Percentiles rank a stretch among this genome's conserved stretches.
Evolutionary conservation across 352 stramenopile genomes (phyloP).

Genomic region (Hyaloperonospora arabidopsidis): DNA sequence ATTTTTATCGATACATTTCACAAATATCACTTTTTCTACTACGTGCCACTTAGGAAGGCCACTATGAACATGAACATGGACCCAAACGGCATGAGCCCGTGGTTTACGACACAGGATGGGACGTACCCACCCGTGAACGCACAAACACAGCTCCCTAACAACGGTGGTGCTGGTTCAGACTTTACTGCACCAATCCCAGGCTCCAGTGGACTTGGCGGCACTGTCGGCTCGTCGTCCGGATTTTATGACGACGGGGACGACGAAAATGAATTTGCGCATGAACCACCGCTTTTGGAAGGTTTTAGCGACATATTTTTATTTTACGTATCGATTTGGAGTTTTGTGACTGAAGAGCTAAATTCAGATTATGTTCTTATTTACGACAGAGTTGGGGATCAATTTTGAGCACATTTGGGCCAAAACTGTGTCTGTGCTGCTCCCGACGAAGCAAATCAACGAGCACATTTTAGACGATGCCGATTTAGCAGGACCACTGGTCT

Average conservation of each 20-base stretch:
- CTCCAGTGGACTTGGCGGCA: constrained; percentile 20
- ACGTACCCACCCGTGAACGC: constrained; percentile 35
- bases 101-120: constrained; percentile 51
- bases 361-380: constrained; percentile 3
- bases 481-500: constrained; percentile 91
- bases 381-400: constrained; percentile 93
- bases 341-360: not conserved
- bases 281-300: constrained; percentile 94
- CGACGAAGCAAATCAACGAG: constrained; percentile 85
- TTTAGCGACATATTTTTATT: constrained; percentile 5
- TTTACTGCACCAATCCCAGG: constrained; percentile 22
- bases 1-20: too few species aligned
- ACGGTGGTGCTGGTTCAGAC: constrained; percentile 11
- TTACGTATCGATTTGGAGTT: constrained; percentile 3
- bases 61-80: constrained; percentile 80
- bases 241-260: constrained; percentile 31
- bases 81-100: constrained; percentile 53
- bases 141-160: constrained; percentile 17
- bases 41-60: too few species aligned
- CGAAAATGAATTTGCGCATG: constrained; percentile 91
- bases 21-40: too few species aligned
- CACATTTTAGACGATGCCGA: constrained; percentile 90
- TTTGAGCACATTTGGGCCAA: constrained; percentile 97
- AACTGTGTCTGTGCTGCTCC: constrained; percentile 91
- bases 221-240: constrained; percentile 15